phyloP scores from a whole-genome alignment of 805 yeast genomes.

The Metschnikowia lunata region DNA sequence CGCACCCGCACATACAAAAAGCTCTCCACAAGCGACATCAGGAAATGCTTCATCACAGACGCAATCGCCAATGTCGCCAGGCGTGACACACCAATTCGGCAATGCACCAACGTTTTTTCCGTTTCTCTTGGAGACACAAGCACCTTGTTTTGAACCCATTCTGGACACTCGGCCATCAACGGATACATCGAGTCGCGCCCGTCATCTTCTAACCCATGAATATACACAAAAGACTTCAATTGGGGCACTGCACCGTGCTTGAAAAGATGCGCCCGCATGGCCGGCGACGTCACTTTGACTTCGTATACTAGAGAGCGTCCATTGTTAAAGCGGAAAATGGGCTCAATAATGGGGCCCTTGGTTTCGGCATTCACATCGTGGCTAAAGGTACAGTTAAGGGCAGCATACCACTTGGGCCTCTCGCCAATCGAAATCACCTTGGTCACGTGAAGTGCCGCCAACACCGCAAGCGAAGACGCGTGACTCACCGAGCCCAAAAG shows the following conservation, averaged over 20 bases:
- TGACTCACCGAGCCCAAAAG: slow-evolving; percentile 32
- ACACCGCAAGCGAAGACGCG: slow-evolving; percentile 29
- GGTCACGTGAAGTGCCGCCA: slow-evolving; percentile 22
- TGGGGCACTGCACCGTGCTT: slow-evolving; percentile 9
- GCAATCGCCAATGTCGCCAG: slow-evolving; percentile 13
- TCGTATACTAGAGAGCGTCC: slow-evolving; percentile 11
- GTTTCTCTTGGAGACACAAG: slow-evolving; percentile 18
- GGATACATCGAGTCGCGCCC: slow-evolving; percentile 33
- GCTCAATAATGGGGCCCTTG: slow-evolving; percentile 8
- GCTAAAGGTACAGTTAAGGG: slow-evolving; percentile 5
- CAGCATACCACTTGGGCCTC: slow-evolving; percentile 29
- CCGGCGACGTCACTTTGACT: slow-evolving; percentile 8
- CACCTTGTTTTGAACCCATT: slow-evolving; percentile 25
- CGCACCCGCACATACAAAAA: slow-evolving; percentile 14
- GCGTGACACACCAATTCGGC: slow-evolving; percentile 16
- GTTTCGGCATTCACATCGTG: slow-evolving; percentile 10
- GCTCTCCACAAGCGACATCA: slow-evolving; percentile 11
- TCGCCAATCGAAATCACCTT: slow-evolving; percentile 34
- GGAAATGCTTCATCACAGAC: slow-evolving; percentile 12
- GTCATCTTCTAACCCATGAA: slow-evolving; percentile 35
- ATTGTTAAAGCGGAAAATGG: slow-evolving; percentile 11
- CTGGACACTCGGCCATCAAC: slow-evolving; percentile 28
- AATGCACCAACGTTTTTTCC: slow-evolving; percentile 9
- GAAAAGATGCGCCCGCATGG: slow-evolving; percentile 8
- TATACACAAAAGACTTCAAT: slow-evolving; percentile 21